phyloP scores from a whole-genome alignment of 441 rosid species.

The Brassica hybrid region DNA sequence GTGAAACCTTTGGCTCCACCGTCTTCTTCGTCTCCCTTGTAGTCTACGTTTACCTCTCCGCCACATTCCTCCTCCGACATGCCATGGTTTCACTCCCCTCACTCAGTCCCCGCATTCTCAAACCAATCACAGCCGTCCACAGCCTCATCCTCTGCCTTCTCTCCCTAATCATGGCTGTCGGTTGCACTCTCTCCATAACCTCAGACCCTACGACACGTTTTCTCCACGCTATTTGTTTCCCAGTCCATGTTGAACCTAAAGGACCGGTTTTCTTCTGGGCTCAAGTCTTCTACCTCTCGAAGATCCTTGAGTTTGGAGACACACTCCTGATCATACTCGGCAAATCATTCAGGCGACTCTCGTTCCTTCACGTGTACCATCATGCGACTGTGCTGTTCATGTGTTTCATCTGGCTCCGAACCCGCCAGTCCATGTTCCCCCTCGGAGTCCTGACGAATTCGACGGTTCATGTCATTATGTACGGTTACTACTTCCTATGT shows the following conservation, averaged over 20 bases:
- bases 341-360: background rate
- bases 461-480: background rate
- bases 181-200: slow-evolving; percentile 54
- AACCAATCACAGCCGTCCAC: no score
- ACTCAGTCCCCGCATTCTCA: no score
- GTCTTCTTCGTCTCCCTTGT: no score
- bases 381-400: background rate
- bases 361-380: slow-evolving; percentile 51
- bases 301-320: background rate
- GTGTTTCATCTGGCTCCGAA: background rate
- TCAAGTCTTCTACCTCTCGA: background rate
- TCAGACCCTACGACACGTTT: slow-evolving; percentile 11
- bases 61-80: no score
- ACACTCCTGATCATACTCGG: background rate
- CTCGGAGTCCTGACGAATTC: background rate
- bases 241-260: slow-evolving; percentile 42
- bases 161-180: slow-evolving; percentile 64
- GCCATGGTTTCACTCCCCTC: no score
- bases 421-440: background rate
- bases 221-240: slow-evolving; percentile 55
- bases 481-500: background rate
- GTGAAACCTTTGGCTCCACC: slow-evolving; percentile 71
- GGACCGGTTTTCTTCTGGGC: slow-evolving; percentile 63
- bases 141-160: slow-evolving; percentile 55
- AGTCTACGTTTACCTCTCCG: no score